Evolutionary conservation across 2,329 filamentous ascomycete genomes (phyloP).

Genomic region (Fusarium verrucosum): DNA sequence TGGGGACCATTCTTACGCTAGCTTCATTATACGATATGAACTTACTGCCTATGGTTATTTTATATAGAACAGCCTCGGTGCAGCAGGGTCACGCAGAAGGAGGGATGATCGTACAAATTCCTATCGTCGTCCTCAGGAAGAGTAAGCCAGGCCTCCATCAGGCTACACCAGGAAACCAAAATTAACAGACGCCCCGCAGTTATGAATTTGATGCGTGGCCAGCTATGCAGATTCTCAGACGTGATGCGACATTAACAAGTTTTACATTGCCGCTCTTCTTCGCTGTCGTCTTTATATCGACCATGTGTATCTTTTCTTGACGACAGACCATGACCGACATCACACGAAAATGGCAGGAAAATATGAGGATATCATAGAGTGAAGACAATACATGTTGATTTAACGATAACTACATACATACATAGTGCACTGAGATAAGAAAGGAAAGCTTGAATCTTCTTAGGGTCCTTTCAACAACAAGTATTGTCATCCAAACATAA

Average conservation of each 20-base stretch:
- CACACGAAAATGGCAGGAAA: not conserved
- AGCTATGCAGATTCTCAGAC: not conserved
- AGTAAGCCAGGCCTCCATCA: not conserved
- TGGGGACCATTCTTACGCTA: no score
- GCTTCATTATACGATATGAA: no score
- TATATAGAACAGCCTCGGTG: not conserved
- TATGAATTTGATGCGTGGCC: not conserved
- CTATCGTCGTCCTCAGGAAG: not conserved
- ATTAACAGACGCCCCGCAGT: no score
- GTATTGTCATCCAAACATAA: constrained; percentile 8
- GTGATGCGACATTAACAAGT: not conserved
- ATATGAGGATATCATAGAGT: not conserved
- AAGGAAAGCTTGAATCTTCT: not conserved
- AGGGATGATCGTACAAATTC: not conserved
- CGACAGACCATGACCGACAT: not conserved
- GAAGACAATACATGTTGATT: not conserved
- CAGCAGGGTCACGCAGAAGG: not conserved
- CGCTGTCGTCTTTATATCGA: not conserved
- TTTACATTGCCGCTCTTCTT: not conserved
- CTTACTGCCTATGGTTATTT: not conserved
- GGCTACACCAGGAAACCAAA: not conserved
- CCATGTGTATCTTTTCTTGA: not conserved
- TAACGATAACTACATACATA: constrained; percentile 20
- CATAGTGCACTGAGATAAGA: not conserved
- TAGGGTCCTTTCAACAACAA: not conserved